These are phyloP conservation scores for Plasmopara muralis DNA, from an alignment of 352 stramenopile genomes.

Conservation along the genomic window DNA sequence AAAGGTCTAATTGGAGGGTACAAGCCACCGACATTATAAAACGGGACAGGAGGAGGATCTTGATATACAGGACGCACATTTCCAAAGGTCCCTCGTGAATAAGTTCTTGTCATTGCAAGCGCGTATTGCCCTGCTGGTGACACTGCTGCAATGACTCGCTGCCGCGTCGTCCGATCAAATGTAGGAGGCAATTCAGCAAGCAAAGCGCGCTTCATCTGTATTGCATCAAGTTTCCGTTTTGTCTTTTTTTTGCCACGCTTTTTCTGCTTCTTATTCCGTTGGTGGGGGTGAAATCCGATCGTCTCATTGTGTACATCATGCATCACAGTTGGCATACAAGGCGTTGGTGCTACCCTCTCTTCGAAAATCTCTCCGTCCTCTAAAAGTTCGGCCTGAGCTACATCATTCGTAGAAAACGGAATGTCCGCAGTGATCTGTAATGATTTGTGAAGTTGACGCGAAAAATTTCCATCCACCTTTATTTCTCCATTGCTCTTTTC, in stretches of 20 bases:
- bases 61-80: constrained; percentile 18
- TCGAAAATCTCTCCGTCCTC: constrained; percentile 76
- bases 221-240: constrained; percentile 65
- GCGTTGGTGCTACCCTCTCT: constrained; percentile 37
- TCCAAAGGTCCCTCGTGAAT: constrained; percentile 9
- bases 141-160: constrained; percentile 17
- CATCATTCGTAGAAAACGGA: constrained; percentile 2
- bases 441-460: constrained; percentile 7
- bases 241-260: constrained; percentile 72
- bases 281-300: constrained; percentile 11
- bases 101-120: constrained; percentile 24
- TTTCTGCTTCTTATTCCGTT: constrained; percentile 53
- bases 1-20: constrained; percentile 10
- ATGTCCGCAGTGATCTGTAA: background rate
- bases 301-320: constrained; percentile 6
- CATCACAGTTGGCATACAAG: constrained; percentile 13
- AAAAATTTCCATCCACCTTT: constrained; percentile 38
- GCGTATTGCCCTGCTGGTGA: constrained; percentile 14
- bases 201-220: constrained; percentile 23
- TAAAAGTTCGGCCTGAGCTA: constrained; percentile 24
- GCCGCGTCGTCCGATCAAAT: constrained; percentile 35
- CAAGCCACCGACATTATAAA: constrained; percentile 7
- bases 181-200: constrained; percentile 6
- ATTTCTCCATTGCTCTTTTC: constrained; percentile 20
- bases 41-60: constrained; percentile 11